Conservation (phyloP, 2,329 filamentous ascomycete species). For the Sordariomycetes sp. region DNA sequence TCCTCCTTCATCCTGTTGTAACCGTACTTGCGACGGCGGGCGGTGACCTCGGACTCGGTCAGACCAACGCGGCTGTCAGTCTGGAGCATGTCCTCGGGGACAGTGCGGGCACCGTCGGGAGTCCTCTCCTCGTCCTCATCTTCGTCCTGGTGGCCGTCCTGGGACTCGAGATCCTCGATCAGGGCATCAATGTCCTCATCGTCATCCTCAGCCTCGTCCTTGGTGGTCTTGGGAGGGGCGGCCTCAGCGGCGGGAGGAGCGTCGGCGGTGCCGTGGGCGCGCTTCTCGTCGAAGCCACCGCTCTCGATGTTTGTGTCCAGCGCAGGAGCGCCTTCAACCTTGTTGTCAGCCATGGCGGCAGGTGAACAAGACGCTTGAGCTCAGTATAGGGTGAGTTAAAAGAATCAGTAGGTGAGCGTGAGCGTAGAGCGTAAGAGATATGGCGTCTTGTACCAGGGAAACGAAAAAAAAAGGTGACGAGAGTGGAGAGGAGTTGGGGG, state of each 20-base stretch:
- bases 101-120: conserved; percentile 46
- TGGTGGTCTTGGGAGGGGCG: conserved; percentile 26
- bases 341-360: conserved; percentile 44
- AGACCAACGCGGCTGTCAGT: conserved; percentile 68
- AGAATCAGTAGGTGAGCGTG: conserved; percentile 2
- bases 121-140: conserved; percentile 49
- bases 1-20: conserved; percentile 88
- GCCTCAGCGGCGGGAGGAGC: conserved; percentile 13
- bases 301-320: conserved; percentile 57
- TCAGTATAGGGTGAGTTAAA: conserved; percentile 3
- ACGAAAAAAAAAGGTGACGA: conserved; percentile 12
- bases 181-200: conserved; percentile 80
- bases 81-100: conserved; percentile 68
- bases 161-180: conserved; percentile 78
- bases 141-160: conserved; percentile 60
- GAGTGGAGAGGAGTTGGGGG: conserved; percentile 14
- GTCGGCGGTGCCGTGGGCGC: conserved; percentile 21
- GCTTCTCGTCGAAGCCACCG: conserved; percentile 58
- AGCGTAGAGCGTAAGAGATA: background rate
- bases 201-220: conserved; percentile 58
- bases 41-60: conserved; percentile 57
- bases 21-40: conserved; percentile 62
- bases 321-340: conserved; percentile 42
- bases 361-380: conserved; percentile 1
- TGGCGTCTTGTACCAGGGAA: conserved; percentile 1